phyloP scores from a whole-genome alignment of 805 yeast species.

The Torulaspora delbrueckii region DNA sequence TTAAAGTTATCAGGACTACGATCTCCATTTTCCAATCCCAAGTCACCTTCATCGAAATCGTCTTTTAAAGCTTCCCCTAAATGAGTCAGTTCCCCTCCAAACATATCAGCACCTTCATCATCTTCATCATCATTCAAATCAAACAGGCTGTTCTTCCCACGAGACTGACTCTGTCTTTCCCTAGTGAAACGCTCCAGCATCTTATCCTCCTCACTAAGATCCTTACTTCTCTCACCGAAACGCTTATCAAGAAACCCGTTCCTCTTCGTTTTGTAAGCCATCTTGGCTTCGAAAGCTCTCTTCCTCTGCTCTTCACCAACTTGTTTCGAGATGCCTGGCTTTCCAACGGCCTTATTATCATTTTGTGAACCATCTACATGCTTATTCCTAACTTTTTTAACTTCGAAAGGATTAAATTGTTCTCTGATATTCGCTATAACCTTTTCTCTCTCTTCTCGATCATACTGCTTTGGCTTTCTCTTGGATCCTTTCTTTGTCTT shows the following conservation, averaged over 20 bases:
- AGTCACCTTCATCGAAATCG: constrained; percentile 47
- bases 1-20: constrained; percentile 27
- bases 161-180: constrained; percentile 63
- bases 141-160: constrained; percentile 56
- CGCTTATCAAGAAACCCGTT: constrained; percentile 83
- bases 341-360: constrained; percentile 49
- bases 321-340: constrained; percentile 66
- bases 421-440: constrained; percentile 61
- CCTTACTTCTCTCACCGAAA: constrained; percentile 79
- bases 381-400: constrained; percentile 63
- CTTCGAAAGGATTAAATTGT: constrained; percentile 87
- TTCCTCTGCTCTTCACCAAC: constrained; percentile 60
- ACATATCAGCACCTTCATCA: constrained; percentile 38
- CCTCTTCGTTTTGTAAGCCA: constrained; percentile 57
- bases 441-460: constrained; percentile 61
- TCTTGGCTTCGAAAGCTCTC: constrained; percentile 59
- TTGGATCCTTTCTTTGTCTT: constrained; percentile 45
- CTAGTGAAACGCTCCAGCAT: constrained; percentile 93
- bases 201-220: constrained; percentile 79
- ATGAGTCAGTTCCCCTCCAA: constrained; percentile 60
- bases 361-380: constrained; percentile 38
- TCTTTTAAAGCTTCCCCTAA: constrained; percentile 67
- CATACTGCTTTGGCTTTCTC: constrained; percentile 57
- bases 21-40: constrained; percentile 37
- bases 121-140: constrained; percentile 70